These are phyloP conservation scores for Tremella mesenterica DNA, from an alignment of 768 basidiomycete genomes.

Conservation along the genomic window DNA sequence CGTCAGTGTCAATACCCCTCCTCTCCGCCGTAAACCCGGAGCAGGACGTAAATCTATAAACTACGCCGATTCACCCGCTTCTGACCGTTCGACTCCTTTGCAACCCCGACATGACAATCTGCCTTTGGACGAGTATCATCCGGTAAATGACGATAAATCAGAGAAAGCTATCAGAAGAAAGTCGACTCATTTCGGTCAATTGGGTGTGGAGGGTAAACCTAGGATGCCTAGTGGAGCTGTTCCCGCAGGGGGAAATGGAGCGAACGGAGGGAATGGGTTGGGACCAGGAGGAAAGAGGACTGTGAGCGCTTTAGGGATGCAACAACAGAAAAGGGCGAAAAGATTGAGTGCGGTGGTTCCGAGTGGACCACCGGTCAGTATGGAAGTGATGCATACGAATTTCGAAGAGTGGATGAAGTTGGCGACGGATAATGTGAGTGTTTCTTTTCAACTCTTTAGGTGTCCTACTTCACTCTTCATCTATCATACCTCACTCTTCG, in stretches of 20 bases:
- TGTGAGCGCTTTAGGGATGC: conserved; percentile 27
- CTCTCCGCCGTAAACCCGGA: neutral
- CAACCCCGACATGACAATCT: conserved; percentile 6
- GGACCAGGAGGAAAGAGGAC: conserved; percentile 48
- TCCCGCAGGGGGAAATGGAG: conserved; percentile 3
- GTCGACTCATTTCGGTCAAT: conserved; percentile 33
- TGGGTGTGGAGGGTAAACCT: conserved; percentile 7
- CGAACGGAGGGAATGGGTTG: too few relatives aligned
- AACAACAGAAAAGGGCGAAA: conserved; percentile 53
- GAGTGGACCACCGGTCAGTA: conserved; percentile 43
- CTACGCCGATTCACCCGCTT: neutral
- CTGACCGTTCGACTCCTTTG: conserved; percentile 4
- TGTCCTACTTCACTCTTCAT: too few relatives aligned
- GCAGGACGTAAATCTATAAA: neutral
- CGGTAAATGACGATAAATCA: conserved; percentile 70
- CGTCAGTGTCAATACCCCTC: conserved; percentile 1
- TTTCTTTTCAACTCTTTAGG: too few relatives aligned
- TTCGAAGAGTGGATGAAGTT: conserved; percentile 99
- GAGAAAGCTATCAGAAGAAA: conserved; percentile 69
- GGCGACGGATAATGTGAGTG: conserved; percentile 89
- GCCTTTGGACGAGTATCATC: neutral
- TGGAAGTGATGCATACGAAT: conserved; percentile 83
- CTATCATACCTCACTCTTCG: too few relatives aligned
- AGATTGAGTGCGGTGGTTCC: conserved; percentile 35
- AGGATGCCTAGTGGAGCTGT: neutral